phyloP scores from a whole-genome alignment of 2,329 filamentous ascomycete species.

The Lachnellula suecica region DNA sequence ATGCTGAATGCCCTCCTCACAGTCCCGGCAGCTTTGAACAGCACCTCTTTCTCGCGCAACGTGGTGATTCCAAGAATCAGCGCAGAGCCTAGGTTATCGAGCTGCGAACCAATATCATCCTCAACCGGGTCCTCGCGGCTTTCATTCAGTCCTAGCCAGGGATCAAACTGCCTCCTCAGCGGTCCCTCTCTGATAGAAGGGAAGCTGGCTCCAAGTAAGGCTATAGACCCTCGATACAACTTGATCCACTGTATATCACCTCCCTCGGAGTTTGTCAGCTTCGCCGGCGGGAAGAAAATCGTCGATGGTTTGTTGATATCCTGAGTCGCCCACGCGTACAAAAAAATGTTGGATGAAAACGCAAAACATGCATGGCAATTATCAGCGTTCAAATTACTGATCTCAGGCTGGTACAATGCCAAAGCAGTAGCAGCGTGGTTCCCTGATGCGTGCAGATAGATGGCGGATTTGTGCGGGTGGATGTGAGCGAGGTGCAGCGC shows the following conservation, averaged over 20 bases:
- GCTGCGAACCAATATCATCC: slow-evolving; percentile 14
- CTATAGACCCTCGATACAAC: slow-evolving; percentile 32
- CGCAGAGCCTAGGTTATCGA: slow-evolving; percentile 16
- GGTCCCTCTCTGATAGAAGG: slow-evolving; percentile 23
- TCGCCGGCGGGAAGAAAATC: slow-evolving; percentile 35
- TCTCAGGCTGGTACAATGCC: slow-evolving; percentile 31
- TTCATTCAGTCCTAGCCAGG: slow-evolving; percentile 20
- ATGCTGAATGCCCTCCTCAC: slow-evolving; percentile 22
- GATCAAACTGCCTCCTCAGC: slow-evolving; percentile 22
- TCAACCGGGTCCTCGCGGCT: slow-evolving; percentile 14
- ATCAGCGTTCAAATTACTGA: slow-evolving; percentile 45
- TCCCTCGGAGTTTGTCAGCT: slow-evolving; percentile 28
- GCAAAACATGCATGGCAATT: slow-evolving; percentile 33
- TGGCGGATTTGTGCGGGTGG: slow-evolving; percentile 18
- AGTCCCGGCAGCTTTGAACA: slow-evolving; percentile 12
- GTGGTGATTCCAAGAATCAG: slow-evolving; percentile 14
- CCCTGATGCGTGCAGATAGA: slow-evolving; percentile 30
- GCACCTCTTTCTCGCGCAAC: slow-evolving; percentile 5
- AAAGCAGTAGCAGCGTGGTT: slow-evolving; percentile 33
- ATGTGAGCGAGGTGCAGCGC: slow-evolving; percentile 37
- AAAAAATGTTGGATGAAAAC: slow-evolving; percentile 33
- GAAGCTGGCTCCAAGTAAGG: slow-evolving; percentile 22
- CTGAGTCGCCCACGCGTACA: slow-evolving; percentile 34
- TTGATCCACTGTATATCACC: slow-evolving; percentile 31
- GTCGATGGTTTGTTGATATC: slow-evolving; percentile 22